phyloP scores from a whole-genome alignment of 176 grass and related monocot genomes.

The Phyllostachys edulis region DNA sequence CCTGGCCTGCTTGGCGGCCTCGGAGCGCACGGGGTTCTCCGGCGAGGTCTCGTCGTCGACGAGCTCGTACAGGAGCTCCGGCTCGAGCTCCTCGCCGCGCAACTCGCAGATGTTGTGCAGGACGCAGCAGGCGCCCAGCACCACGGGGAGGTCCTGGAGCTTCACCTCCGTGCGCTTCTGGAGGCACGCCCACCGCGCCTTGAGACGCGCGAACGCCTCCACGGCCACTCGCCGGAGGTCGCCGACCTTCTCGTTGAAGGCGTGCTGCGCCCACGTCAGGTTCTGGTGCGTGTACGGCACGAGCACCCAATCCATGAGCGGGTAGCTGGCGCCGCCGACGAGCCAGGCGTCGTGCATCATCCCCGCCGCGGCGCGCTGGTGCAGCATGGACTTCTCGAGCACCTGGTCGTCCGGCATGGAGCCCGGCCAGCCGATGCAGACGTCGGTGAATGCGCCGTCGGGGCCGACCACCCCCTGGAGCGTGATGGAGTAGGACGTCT shows the following conservation, averaged over 20 bases:
- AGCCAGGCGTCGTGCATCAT: slow-evolving; percentile 74
- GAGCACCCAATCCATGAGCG: slow-evolving; percentile 89
- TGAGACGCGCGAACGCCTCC: slow-evolving; percentile 70
- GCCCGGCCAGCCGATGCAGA: slow-evolving; percentile 93
- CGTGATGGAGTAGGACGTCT: slow-evolving; percentile 97
- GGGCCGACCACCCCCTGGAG: slow-evolving; percentile 81
- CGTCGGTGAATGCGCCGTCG: slow-evolving; percentile 82
- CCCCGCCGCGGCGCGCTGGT: slow-evolving; percentile 75
- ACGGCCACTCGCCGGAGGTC: slow-evolving; percentile 57
- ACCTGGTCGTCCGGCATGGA: slow-evolving; percentile 96
- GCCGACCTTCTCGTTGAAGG: slow-evolving; percentile 87
- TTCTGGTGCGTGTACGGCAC: slow-evolving; percentile 95
- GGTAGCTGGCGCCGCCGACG: slow-evolving; percentile 73
- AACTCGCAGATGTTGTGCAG: slow-evolving; percentile 92
- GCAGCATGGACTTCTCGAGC: slow-evolving; percentile 80
- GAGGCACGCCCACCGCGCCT: slow-evolving; percentile 83
- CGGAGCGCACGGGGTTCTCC: slow-evolving; percentile 61
- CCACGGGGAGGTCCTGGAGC: slow-evolving; percentile 89
- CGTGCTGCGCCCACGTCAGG: slow-evolving; percentile 93
- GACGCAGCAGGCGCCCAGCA: slow-evolving; percentile 91
- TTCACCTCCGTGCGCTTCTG: slow-evolving; percentile 95
- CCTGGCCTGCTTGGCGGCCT: slow-evolving; percentile 54
- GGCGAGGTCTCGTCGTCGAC: slow-evolving; percentile 74
- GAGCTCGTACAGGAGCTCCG: slow-evolving; percentile 49
- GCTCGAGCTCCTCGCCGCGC: slow-evolving; percentile 61